Percentiles rank a stretch among this genome's conserved stretches.
phyloP scores from a whole-genome alignment of 106 monocot species.

The Cymbidium sinense region DNA sequence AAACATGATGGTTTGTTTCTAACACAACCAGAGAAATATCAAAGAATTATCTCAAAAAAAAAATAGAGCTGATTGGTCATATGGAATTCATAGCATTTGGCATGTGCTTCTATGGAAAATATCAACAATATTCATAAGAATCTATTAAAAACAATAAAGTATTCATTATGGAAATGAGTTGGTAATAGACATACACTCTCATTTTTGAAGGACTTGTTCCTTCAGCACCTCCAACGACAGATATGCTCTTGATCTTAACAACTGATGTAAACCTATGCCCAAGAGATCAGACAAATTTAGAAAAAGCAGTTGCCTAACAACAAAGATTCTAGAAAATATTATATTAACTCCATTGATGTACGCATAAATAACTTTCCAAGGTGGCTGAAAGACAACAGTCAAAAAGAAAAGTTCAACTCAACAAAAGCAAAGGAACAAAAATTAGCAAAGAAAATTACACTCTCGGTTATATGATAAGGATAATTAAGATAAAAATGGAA shows the following conservation, averaged over 20 bases:
- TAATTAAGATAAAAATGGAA: neutral
- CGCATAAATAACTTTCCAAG: neutral
- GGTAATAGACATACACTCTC: constrained; percentile 64
- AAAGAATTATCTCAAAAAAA: neutral
- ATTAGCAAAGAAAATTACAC: neutral
- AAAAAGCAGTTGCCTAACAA: neutral
- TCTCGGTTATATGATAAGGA: neutral
- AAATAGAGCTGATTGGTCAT: neutral
- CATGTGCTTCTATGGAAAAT: neutral
- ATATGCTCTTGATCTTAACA: constrained; percentile 98
- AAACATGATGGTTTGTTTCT: neutral
- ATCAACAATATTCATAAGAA: neutral
- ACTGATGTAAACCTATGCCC: constrained; percentile 78
- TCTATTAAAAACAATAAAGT: neutral
- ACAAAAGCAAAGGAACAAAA: neutral
- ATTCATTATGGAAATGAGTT: neutral
- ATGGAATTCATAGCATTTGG: neutral
- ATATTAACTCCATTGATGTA: neutral
- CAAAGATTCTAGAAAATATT: neutral
- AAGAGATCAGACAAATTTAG: neutral
- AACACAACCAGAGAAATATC: too few relatives aligned
- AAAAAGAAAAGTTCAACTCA: neutral
- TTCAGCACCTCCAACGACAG: constrained; percentile 85
- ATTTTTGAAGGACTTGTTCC: constrained; percentile 97
- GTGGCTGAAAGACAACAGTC: neutral